Evolutionary conservation across 164 flowering plant genomes (phyloP), one percentile per base, ranked within the genome.

Genomic region (Chloranthus sessilifolius): DNA sequence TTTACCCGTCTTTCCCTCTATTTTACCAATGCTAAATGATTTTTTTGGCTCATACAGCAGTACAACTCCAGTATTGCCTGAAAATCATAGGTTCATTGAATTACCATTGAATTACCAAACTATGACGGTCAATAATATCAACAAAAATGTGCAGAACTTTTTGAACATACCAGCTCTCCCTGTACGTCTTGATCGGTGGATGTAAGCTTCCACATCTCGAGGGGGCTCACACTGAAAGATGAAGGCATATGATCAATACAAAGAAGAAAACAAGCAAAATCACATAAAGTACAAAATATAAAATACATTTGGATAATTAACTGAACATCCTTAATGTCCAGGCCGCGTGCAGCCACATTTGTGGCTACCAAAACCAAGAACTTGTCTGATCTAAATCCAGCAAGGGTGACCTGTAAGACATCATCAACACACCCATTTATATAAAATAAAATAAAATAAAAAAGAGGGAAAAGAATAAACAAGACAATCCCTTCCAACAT

Each of bases 171-270:
- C 94, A 41, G 98, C 96, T 69, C 98, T 82, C 22, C 99, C 99
- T 31, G 96, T 92, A 19, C 99, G 83, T 14, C 98, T 95, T 56
- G 98, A 92, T 14, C 98, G 94, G 71, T 92, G 96, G 28, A 92
- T 92, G 64, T 92, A 92, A 23, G 74, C 95, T 74, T 92, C 99
- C 1, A 92, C 95, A 73, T 88, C 99, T 47, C 83, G 81, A 9
- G 99, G 99, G 14, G 99, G 97, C 51, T 92, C 97, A 81, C 97
- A 88, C 97, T 88, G 52, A 39, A 69, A 49, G 3, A 61, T 1
- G 34, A 24, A n/a, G n/a, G n/a, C n/a, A n/a, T n/a, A n/a, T 28
- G 36, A 38, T 1, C 24, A 8, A 42, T 12, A 23, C 3, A 47
- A 1, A 29, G 2, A 17, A 14, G 9, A 29, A 3, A 5, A 17